Evolutionary conservation across 2,329 filamentous ascomycete genomes (phyloP).

Genomic region (Rhynchosporium agropyri): DNA sequence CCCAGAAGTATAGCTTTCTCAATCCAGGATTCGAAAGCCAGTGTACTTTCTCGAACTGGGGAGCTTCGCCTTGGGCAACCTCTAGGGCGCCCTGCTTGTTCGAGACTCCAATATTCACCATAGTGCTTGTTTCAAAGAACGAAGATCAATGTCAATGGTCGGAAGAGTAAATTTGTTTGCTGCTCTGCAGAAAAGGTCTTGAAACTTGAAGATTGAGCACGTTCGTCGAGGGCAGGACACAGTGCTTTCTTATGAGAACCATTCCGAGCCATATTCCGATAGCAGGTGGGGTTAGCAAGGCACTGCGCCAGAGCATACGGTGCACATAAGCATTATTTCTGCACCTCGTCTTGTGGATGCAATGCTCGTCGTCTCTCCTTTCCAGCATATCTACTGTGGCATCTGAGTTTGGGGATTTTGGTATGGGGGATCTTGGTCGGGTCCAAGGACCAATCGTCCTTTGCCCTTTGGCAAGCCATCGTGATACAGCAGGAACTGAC

Average conservation of each 20-base stretch:
- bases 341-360: conserved; percentile 25
- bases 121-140: conserved; percentile 22
- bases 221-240: conserved; percentile 10
- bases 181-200: conserved; percentile 15
- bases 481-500: background rate
- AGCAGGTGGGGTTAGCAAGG: conserved; percentile 12
- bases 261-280: background rate
- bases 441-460: background rate
- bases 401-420: background rate
- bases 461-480: background rate
- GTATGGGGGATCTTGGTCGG: background rate
- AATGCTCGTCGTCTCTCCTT: conserved; percentile 31
- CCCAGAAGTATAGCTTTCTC: conserved; percentile 57
- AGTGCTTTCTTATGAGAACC: background rate
- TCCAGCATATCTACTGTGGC: conserved; percentile 20
- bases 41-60: conserved; percentile 56
- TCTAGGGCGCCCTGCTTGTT: conserved; percentile 41
- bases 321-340: background rate
- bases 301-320: conserved; percentile 16
- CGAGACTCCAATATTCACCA: conserved; percentile 24
- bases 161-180: conserved; percentile 6
- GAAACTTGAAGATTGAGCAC: conserved; percentile 5
- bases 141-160: conserved; percentile 1
- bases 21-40: conserved; percentile 61
- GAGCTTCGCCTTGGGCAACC: conserved; percentile 49